phyloP scores from a whole-genome alignment of 2,329 filamentous ascomycete genomes.

The Lachnellula occidentalis region DNA sequence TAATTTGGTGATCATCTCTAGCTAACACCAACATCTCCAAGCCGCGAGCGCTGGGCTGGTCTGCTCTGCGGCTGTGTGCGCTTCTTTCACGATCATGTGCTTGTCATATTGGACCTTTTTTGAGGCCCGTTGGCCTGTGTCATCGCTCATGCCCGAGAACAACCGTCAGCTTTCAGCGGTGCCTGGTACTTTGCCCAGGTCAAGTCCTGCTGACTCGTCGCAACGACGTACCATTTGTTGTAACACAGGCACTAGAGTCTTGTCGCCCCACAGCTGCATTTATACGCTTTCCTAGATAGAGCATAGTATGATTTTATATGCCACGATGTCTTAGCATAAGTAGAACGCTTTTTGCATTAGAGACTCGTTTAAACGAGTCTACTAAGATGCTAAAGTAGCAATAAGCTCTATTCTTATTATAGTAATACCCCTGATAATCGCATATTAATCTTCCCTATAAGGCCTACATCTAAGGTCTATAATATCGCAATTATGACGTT shows the following conservation, averaged over 20 bases:
- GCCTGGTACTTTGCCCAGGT: slow-evolving; percentile 8
- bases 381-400: too few species aligned
- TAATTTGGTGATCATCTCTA: slow-evolving; percentile 15
- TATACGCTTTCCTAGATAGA: too few species aligned
- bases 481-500: too few species aligned
- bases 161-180: slow-evolving; percentile 25
- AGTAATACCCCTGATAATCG: too few species aligned
- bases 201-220: slow-evolving; percentile 13
- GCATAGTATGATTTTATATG: too few species aligned
- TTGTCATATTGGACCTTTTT: slow-evolving; percentile 20
- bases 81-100: slow-evolving; percentile 16
- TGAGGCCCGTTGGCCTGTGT: neutral
- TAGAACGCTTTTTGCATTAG: too few species aligned
- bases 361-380: too few species aligned
- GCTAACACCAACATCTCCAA: neutral
- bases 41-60: neutral
- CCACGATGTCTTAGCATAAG: too few species aligned
- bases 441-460: too few species aligned
- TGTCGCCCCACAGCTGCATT: too few species aligned
- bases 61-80: slow-evolving; percentile 1
- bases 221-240: slow-evolving; percentile 11
- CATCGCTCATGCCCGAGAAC: slow-evolving; percentile 15
- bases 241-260: neutral
- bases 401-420: too few species aligned
- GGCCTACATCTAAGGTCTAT: too few species aligned